These are phyloP conservation scores for Tephrocybe sp. DNA, from an alignment of 768 basidiomycete genomes.

Conservation along the genomic window DNA sequence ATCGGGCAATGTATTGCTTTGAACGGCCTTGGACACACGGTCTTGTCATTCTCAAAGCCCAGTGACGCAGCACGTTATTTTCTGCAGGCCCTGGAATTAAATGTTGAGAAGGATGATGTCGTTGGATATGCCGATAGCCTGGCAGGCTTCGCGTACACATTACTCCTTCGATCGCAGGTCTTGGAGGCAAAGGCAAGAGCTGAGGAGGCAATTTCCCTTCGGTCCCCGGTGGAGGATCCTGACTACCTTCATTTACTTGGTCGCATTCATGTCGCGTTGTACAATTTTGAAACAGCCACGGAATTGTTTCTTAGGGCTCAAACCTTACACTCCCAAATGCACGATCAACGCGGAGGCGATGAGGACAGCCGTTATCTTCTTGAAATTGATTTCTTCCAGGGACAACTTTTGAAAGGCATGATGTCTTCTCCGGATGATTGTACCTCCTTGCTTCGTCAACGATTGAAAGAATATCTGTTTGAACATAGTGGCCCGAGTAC, in stretches of 20 bases:
- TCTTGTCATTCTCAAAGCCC: constrained; percentile 18
- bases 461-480: background rate
- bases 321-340: constrained; percentile 15
- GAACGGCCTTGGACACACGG: constrained; percentile 22
- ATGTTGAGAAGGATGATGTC: constrained; percentile 16
- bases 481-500: background rate
- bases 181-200: constrained; percentile 20
- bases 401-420: background rate
- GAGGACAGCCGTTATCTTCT: constrained; percentile 20
- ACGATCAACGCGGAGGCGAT: constrained; percentile 17
- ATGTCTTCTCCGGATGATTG: background rate
- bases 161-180: constrained; percentile 25
- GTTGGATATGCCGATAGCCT: constrained; percentile 24
- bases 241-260: constrained; percentile 26
- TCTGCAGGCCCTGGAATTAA: constrained; percentile 16
- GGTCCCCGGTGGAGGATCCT: constrained; percentile 21
- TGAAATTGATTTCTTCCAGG: constrained; percentile 15
- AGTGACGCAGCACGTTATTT: constrained; percentile 16
- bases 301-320: constrained; percentile 11
- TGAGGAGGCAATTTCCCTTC: constrained; percentile 22
- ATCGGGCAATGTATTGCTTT: constrained; percentile 23
- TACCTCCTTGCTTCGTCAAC: background rate
- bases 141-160: constrained; percentile 19
- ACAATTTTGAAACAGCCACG: constrained; percentile 18
- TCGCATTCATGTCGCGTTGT: constrained; percentile 21